phyloP scores from a whole-genome alignment of 768 basidiomycete genomes.

The Guyanaporus albipodus region DNA sequence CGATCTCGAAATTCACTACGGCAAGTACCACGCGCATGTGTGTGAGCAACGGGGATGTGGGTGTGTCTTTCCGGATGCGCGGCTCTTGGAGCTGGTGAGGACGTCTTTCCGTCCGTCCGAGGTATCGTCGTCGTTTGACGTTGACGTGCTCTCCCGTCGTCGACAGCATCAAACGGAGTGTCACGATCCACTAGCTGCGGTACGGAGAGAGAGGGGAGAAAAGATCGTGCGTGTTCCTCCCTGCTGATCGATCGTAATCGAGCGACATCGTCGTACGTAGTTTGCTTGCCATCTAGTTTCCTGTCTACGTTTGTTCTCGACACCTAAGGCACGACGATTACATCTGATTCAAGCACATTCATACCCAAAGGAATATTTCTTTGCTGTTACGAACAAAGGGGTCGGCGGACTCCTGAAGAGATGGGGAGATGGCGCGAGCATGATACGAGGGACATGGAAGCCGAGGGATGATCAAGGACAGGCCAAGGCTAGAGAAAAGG shows the following conservation, averaged over 20 bases:
- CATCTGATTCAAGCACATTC: conserved; percentile 81
- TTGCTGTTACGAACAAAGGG: conserved; percentile 88
- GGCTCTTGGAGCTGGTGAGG: conserved; percentile 75
- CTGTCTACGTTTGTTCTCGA: conserved; percentile 58
- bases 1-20: conserved; percentile 81
- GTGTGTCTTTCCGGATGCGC: conserved; percentile 81
- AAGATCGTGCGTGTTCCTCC: conserved; percentile 57
- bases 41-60: conserved; percentile 67
- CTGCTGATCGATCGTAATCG: conserved; percentile 12
- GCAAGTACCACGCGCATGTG: conserved; percentile 79
- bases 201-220: conserved; percentile 75
- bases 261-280: conserved; percentile 37
- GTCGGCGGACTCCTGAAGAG: conserved; percentile 72
- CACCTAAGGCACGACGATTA: conserved; percentile 71
- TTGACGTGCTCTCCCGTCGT: not conserved
- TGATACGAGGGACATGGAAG: conserved; percentile 74
- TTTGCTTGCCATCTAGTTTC: conserved; percentile 74
- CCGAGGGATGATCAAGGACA: conserved; percentile 32
- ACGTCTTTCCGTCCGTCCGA: conserved; percentile 1
- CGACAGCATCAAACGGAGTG: conserved; percentile 78
- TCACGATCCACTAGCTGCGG: conserved; percentile 80
- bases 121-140: conserved; percentile 9
- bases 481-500: conserved; percentile 8
- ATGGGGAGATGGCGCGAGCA: conserved; percentile 83
- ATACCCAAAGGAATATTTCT: conserved; percentile 89